phyloP scores from a whole-genome alignment of 1,284 basidiomycete species.

The Puccinia horiana region DNA sequence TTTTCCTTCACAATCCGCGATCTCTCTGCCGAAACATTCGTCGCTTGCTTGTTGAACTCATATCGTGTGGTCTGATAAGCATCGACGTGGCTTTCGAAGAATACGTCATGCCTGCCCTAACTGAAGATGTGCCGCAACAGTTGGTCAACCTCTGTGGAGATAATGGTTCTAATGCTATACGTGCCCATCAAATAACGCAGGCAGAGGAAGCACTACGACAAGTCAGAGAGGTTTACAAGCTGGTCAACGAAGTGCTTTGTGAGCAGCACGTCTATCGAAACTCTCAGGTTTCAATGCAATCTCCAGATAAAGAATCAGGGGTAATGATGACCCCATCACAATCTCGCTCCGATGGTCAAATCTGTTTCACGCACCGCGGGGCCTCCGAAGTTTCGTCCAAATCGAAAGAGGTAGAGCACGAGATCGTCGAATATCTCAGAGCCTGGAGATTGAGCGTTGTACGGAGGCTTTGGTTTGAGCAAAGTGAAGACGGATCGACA shows the following conservation, averaged over 20 bases:
- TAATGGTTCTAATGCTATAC: background rate
- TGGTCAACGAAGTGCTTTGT: slow-evolving; percentile 19
- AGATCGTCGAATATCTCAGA: slow-evolving; percentile 22
- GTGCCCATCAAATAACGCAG: background rate
- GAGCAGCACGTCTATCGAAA: slow-evolving; percentile 1
- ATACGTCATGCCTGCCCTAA: slow-evolving; percentile 21
- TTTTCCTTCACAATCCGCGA: slow-evolving; percentile 23
- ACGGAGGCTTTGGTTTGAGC: slow-evolving; percentile 44
- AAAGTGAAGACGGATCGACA: slow-evolving; percentile 29
- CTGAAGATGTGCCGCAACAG: slow-evolving; percentile 32
- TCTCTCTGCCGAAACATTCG: slow-evolving; percentile 31
- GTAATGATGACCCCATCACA: slow-evolving; percentile 10
- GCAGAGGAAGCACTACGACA: slow-evolving; percentile 31
- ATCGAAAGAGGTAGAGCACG: background rate
- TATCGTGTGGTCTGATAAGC: slow-evolving; percentile 37
- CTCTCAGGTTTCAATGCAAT: background rate
- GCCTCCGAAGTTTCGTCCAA: background rate
- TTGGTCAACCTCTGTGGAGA: slow-evolving; percentile 20
- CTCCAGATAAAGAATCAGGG: slow-evolving; percentile 12
- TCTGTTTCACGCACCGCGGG: background rate
- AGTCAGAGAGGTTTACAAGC: slow-evolving; percentile 12
- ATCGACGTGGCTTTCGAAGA: slow-evolving; percentile 44
- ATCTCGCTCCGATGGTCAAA: background rate
- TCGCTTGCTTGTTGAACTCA: slow-evolving; percentile 33
- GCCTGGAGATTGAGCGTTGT: slow-evolving; percentile 35